A percentile compares a stretch with the other conserved stretches of the same genome.
Evolutionary conservation across 495 filamentous ascomycete genomes (phyloP).

Genomic region (Lophiostoma macrostomum): DNA sequence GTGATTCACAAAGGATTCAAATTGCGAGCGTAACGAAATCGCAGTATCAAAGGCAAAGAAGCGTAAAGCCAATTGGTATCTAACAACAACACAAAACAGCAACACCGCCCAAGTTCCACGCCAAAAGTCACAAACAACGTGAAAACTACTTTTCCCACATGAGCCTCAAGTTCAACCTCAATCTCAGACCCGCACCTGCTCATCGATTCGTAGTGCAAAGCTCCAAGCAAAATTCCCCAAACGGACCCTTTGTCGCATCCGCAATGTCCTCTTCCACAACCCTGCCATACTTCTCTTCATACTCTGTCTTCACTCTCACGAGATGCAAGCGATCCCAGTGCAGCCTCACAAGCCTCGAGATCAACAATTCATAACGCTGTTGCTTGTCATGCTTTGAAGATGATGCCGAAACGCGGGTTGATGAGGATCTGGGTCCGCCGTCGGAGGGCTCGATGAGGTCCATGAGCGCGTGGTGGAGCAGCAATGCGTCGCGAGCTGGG

Average conservation of each 20-base stretch:
- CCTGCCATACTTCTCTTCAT: conserved; percentile 38
- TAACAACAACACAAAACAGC: no score
- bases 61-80: no score
- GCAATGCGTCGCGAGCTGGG: conserved; percentile 87
- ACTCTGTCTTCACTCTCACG: conserved; percentile 39
- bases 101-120: no score
- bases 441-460: conserved; percentile 38
- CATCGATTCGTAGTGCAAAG: conserved; percentile 33
- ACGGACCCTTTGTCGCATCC: conserved; percentile 39
- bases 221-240: conserved; percentile 36
- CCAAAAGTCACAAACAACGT: no score
- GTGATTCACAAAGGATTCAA: no score
- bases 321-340: conserved; percentile 45
- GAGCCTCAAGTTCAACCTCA: no score
- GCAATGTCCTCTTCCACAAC: conserved; percentile 41
- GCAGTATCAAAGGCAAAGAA: no score
- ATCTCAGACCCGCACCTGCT: no score
- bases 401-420: conserved; percentile 24
- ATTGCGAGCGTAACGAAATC: no score
- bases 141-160: no score
- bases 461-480: conserved; percentile 87
- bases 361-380: conserved; percentile 43
- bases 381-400: conserved; percentile 31
- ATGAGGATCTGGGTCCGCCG: conserved; percentile 4
- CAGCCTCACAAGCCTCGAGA: conserved; percentile 39